phyloP scores from a whole-genome alignment of 306 rosid species.

The Purshia tridentata region DNA sequence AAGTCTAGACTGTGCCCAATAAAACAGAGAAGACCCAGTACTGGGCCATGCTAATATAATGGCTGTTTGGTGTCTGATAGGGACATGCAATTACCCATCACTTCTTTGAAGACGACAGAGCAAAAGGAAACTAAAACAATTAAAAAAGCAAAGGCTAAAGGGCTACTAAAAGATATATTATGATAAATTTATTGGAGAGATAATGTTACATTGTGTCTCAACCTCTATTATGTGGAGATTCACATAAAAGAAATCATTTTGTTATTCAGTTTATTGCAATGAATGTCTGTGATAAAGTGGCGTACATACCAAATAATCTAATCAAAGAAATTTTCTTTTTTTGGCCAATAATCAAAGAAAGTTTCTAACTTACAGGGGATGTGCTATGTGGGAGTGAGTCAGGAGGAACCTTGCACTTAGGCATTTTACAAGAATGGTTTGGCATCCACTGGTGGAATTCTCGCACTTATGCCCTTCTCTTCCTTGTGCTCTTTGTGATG shows the following conservation, averaged over 20 bases:
- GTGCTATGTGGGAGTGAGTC: conserved; percentile 52
- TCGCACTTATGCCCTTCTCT: conserved; percentile 49
- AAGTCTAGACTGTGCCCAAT: not conserved
- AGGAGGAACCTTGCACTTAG: conserved; percentile 38
- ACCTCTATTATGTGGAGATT: no score
- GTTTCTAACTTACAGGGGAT: conserved; percentile 38
- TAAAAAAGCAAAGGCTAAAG: not conserved
- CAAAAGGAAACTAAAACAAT: no score
- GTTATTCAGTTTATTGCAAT: not conserved
- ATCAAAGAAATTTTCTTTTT: not conserved
- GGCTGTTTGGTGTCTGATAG: not conserved
- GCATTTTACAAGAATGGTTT: conserved; percentile 59
- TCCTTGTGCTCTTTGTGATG: conserved; percentile 35
- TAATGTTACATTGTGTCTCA: no score
- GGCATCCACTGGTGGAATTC: conserved; percentile 65
- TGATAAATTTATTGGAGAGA: not conserved
- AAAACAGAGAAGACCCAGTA: not conserved
- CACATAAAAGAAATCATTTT: not conserved
- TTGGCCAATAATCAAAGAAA: not conserved
- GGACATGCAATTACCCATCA: not conserved
- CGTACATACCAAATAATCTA: not conserved
- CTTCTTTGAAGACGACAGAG: not conserved
- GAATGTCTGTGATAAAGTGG: not conserved
- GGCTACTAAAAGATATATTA: not conserved
- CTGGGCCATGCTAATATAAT: not conserved